phyloP scores from a whole-genome alignment of 345 rosid species.

The Eutrema yunnanense region DNA sequence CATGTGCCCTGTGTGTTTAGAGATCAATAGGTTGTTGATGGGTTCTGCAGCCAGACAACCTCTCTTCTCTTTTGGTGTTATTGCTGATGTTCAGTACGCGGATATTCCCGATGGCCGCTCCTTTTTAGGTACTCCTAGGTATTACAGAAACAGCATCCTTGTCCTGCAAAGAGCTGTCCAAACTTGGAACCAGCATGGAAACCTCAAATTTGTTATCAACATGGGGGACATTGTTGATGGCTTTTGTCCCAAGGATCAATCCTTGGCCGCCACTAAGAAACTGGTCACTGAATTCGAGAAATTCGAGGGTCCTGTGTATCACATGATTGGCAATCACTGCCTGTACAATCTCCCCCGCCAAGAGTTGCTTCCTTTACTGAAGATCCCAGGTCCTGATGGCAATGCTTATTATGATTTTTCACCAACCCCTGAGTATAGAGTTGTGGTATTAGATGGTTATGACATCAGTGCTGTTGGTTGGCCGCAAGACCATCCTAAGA shows the following conservation, averaged over 20 bases:
- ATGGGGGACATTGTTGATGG: slow-evolving; percentile 93
- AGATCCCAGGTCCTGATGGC: slow-evolving; percentile 42
- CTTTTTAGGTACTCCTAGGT: slow-evolving; percentile 77
- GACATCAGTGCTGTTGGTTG: slow-evolving; percentile 88
- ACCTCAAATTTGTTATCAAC: slow-evolving; percentile 63
- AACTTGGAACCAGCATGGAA: slow-evolving; percentile 56
- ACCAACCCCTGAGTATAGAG: slow-evolving; percentile 58
- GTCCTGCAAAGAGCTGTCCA: slow-evolving; percentile 70
- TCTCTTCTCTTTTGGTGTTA: slow-evolving; percentile 83
- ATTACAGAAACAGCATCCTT: slow-evolving; percentile 68
- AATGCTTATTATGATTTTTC: slow-evolving; percentile 84
- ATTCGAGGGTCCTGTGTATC: slow-evolving; percentile 66
- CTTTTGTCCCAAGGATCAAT: slow-evolving; percentile 61
- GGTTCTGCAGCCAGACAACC: slow-evolving; percentile 50
- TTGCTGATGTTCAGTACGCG: slow-evolving; percentile 86
- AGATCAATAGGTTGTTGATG: slow-evolving; percentile 25
- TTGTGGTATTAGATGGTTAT: slow-evolving; percentile 79
- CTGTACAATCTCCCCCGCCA: slow-evolving; percentile 90
- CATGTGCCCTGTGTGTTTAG: not conserved
- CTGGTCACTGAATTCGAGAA: slow-evolving; percentile 50
- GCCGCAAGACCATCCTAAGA: slow-evolving; percentile 68
- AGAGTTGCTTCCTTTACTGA: slow-evolving; percentile 64
- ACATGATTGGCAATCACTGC: slow-evolving; percentile 93
- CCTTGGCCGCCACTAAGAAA: slow-evolving; percentile 49
- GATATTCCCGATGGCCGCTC: slow-evolving; percentile 88